Conservation (phyloP, 768 basidiomycete genomes). For the Tulasnella sp. region DNA sequence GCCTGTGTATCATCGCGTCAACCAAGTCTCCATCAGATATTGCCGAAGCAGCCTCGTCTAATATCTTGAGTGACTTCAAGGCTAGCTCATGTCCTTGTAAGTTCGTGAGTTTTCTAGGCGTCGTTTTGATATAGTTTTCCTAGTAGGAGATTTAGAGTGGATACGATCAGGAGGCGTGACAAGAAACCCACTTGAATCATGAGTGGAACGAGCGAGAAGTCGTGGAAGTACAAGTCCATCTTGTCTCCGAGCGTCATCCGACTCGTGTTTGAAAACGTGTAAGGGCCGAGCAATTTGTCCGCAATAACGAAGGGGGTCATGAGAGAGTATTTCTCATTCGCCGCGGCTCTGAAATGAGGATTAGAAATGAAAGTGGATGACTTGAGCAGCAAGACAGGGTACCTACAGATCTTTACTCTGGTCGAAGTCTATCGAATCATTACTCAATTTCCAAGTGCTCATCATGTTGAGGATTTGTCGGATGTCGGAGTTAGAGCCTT, state of each 20-base stretch:
- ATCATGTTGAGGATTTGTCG: slow-evolving; percentile 97
- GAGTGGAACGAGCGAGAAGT: slow-evolving; percentile 85
- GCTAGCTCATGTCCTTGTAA: slow-evolving; percentile 49
- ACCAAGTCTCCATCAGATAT: slow-evolving; percentile 94
- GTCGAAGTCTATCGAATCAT: slow-evolving; percentile 73
- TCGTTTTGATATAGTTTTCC: slow-evolving; percentile 92
- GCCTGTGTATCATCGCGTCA: slow-evolving; percentile 91
- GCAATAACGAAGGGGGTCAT: slow-evolving; percentile 89
- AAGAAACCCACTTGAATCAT: slow-evolving; percentile 67
- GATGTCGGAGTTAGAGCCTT: slow-evolving; percentile 87
- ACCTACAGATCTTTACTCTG: slow-evolving; percentile 83
- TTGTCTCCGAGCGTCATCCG: slow-evolving; percentile 80
- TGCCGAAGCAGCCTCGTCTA: slow-evolving; percentile 80
- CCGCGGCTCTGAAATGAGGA: slow-evolving; percentile 45
- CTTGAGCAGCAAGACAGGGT: neutral
- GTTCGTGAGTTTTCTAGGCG: slow-evolving; percentile 45
- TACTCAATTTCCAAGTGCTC: slow-evolving; percentile 91
- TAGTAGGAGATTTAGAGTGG: slow-evolving; percentile 21
- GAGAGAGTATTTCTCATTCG: slow-evolving; percentile 87
- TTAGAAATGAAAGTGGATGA: neutral
- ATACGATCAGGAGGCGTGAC: neutral
- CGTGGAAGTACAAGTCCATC: slow-evolving; percentile 94
- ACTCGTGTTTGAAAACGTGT: slow-evolving; percentile 72
- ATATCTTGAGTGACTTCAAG: slow-evolving; percentile 64
- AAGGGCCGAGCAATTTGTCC: slow-evolving; percentile 82